Percentiles rank a stretch among this genome's conserved stretches.
Conservation (phyloP, 768 basidiomycete species). For the Pleurotus salmoneostramineus region DNA sequence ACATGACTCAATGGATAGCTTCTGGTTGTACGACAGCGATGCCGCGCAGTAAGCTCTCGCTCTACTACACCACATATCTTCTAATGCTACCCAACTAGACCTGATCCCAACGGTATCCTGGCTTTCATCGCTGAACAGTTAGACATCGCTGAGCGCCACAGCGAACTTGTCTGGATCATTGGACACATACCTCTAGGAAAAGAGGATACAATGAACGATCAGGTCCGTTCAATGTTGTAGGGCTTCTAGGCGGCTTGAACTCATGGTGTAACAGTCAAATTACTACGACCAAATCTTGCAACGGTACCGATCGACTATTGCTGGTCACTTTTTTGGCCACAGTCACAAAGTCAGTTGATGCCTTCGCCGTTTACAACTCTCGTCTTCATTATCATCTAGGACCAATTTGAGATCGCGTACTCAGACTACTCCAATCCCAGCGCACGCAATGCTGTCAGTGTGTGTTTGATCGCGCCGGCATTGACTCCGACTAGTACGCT, state of each 20-base stretch:
- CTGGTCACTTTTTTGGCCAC: constrained; percentile 39
- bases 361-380: not conserved
- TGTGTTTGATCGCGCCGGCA: constrained; percentile 29
- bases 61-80: not conserved
- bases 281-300: constrained; percentile 39
- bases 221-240: constrained; percentile 7
- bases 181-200: constrained; percentile 31
- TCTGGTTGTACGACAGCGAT: constrained; percentile 37
- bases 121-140: constrained; percentile 32
- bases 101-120: constrained; percentile 38
- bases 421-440: constrained; percentile 28
- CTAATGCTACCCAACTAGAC: constrained; percentile 13
- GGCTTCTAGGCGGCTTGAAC: not conserved
- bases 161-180: constrained; percentile 35
- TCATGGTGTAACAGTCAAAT: constrained; percentile 23
- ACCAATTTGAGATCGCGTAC: constrained; percentile 39
- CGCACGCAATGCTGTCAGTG: constrained; percentile 23
- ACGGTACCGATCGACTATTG: constrained; percentile 34
- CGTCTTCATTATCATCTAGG: constrained; percentile 13
- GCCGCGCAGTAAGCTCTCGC: constrained; percentile 20
- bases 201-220: constrained; percentile 19
- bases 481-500: constrained; percentile 34
- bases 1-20: constrained; percentile 15
- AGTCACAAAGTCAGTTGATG: constrained; percentile 23
- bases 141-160: constrained; percentile 32